These are phyloP conservation scores for Irpex rosettiformis DNA, from an alignment of 1,284 basidiomycete species.

Conservation along the genomic window DNA sequence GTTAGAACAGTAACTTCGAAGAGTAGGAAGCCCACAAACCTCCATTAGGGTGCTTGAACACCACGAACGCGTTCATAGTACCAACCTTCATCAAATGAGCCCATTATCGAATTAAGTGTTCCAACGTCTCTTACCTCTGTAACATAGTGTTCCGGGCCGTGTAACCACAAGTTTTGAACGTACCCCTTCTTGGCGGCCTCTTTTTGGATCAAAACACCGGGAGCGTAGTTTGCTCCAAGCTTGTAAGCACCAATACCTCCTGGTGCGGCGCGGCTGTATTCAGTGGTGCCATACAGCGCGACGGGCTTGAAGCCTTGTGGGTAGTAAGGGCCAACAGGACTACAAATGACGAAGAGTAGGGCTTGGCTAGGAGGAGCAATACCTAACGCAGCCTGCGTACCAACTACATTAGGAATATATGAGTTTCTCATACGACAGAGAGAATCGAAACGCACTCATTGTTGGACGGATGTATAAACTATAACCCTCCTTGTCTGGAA, in stretches of 20 bases:
- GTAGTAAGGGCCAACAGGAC: slow-evolving; percentile 95
- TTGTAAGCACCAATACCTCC: slow-evolving; percentile 94
- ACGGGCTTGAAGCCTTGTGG: slow-evolving; percentile 95
- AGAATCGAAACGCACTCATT: slow-evolving; percentile 48
- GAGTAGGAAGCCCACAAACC: slow-evolving; percentile 37
- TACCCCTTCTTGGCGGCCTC: slow-evolving; percentile 84
- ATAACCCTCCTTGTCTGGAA: slow-evolving; percentile 87
- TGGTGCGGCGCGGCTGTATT: slow-evolving; percentile 86
- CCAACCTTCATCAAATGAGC: slow-evolving; percentile 53
- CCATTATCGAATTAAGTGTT: background rate
- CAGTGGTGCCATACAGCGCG: slow-evolving; percentile 86
- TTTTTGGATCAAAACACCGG: slow-evolving; percentile 86
- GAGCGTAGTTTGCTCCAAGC: slow-evolving; percentile 89
- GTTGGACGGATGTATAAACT: slow-evolving; percentile 89
- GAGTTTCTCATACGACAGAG: background rate
- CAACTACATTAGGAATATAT: slow-evolving; percentile 53
- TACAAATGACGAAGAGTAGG: slow-evolving; percentile 92
- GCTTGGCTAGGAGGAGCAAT: slow-evolving; percentile 88
- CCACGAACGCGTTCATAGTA: slow-evolving; percentile 96
- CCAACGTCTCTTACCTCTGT: slow-evolving; percentile 60
- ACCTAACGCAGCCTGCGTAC: slow-evolving; percentile 86
- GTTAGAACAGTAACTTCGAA: background rate
- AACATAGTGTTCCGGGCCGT: slow-evolving; percentile 82
- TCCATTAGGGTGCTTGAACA: slow-evolving; percentile 75
- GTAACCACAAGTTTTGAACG: slow-evolving; percentile 94